Percentiles rank a stretch among this genome's conserved stretches.
These are phyloP conservation scores for Arxiozyma heterogenica DNA, from an alignment of 1,139 yeast genomes.

Conservation along the genomic window DNA sequence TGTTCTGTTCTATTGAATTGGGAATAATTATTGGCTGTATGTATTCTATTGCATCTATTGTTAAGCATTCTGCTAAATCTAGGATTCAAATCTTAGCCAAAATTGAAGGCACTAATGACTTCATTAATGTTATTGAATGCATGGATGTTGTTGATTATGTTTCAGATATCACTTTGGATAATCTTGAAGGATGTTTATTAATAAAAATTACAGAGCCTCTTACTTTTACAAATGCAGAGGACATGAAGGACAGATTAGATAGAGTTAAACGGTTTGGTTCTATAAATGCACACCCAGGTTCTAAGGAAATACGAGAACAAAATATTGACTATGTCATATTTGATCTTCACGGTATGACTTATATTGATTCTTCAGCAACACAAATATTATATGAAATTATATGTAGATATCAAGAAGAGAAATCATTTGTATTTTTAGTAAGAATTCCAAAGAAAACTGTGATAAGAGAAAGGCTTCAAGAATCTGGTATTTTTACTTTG, in stretches of 20 bases:
- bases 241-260: slow-evolving; percentile 61
- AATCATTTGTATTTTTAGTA: slow-evolving; percentile 55
- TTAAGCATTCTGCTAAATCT: slow-evolving; percentile 78
- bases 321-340: slow-evolving; percentile 64
- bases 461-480: slow-evolving; percentile 32
- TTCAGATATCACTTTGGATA: slow-evolving; percentile 1
- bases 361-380: slow-evolving; percentile 79
- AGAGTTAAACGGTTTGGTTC: slow-evolving; percentile 83
- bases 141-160: slow-evolving; percentile 11
- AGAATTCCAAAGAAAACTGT: slow-evolving; percentile 43
- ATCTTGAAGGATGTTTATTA: slow-evolving; percentile 64
- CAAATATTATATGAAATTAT: slow-evolving; percentile 61
- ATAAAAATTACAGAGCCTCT: slow-evolving; percentile 88
- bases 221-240: slow-evolving; percentile 85
- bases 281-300: slow-evolving; percentile 73
- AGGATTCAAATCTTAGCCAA: slow-evolving; percentile 85
- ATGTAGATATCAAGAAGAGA: slow-evolving; percentile 44
- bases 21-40: slow-evolving; percentile 83
- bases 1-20: slow-evolving; percentile 77
- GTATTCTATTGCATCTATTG: slow-evolving; percentile 69
- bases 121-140: slow-evolving; percentile 64
- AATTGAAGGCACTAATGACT: slow-evolving; percentile 65
- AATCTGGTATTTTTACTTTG: slow-evolving; percentile 27
- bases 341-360: slow-evolving; percentile 81
- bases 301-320: slow-evolving; percentile 46